Base-by-base conservation (phyloP, 1,284 basidiomycete genomes). In the Amylostereum chailletii region DNA sequence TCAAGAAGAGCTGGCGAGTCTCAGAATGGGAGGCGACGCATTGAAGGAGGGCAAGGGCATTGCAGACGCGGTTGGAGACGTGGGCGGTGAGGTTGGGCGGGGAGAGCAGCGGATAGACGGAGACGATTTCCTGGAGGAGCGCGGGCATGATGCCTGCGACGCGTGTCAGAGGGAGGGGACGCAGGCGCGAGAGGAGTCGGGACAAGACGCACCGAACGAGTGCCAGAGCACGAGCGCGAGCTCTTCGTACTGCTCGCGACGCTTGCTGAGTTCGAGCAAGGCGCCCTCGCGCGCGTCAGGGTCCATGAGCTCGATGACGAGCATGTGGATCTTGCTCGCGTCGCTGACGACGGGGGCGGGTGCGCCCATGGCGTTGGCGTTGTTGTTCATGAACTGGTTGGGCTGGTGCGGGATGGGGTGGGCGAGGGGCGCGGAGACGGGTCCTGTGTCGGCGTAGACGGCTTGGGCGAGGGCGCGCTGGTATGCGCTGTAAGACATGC, bases 61-160 rank as follows among this genome's bases (percentile, higher is more conserved):
- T 99, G 76, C 96, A 99, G 42, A 99, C 96, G 47, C 96, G 85
- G 67, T 99, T 99, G n/a, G 93, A 96, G 46, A 94, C 94, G 68
- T 97, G 94, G 1, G 96, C 96, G 2, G 94, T 97, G 48, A 99
- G 81, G 55, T 94, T 92, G 2, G 96, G 95, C 0, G 96, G 96
- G 10, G 91, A 92, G 44, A 99, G 79, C 46, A 96, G 77, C 1
- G 95, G 95, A 68, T 99, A 99, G 47, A 99, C 96, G 19, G 94
- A 94, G 49, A 99, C 93, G 61, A 99, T 99, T 69, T 99, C 96
- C 64, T 98, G 93, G 34, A 99, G 74, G 42, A 99, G 79, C 2
- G 92, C 91, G n/a, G 94, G 93, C 94, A 99, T 99, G 62, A 99
- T 91, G 50, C 94, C 94, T 96, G 51, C 8, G 4, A 26, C 3